Conservation (phyloP, 78 protist species). For the Paratrimastix pyriformis region DNA sequence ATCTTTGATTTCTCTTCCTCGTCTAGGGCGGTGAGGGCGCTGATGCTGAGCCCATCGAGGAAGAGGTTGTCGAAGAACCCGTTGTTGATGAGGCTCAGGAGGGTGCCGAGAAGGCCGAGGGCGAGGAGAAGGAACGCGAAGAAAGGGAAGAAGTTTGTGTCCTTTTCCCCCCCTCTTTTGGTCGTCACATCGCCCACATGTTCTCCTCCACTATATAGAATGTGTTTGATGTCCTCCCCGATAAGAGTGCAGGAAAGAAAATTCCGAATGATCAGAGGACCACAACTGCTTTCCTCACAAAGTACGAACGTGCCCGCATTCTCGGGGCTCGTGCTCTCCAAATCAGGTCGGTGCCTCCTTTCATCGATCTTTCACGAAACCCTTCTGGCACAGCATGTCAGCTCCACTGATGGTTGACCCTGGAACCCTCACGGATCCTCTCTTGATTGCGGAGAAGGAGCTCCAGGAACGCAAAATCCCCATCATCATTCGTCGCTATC, state of each 20-base stretch:
- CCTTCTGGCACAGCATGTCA: neutral
- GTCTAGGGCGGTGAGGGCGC: no score
- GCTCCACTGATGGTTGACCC: neutral
- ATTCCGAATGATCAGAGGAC: neutral
- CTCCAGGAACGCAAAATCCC: slow-evolving; percentile 1
- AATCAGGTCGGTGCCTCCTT: neutral
- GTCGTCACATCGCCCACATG: no score
- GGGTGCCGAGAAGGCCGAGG: no score
- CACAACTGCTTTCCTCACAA: slow-evolving; percentile 31
- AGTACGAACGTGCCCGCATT: slow-evolving; percentile 29
- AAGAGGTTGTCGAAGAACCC: no score
- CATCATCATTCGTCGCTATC: slow-evolving; percentile 23
- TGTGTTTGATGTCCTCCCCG: no score
- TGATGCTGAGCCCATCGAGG: no score
- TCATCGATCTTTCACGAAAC: neutral
- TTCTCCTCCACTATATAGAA: no score
- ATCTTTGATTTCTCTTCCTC: no score
- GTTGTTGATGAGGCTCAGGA: no score
- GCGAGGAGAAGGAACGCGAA: no score
- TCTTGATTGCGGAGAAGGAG: slow-evolving; percentile 30
- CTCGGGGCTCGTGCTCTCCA: slow-evolving; percentile 43
- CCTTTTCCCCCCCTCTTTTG: no score
- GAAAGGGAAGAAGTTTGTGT: no score
- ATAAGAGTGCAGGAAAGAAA: neutral
- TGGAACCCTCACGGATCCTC: slow-evolving; percentile 8